A percentile compares a stretch with the other conserved stretches of the same genome.
Evolutionary conservation across 495 filamentous ascomycete species (phyloP).

Genomic region (Arthonia radiata): DNA sequence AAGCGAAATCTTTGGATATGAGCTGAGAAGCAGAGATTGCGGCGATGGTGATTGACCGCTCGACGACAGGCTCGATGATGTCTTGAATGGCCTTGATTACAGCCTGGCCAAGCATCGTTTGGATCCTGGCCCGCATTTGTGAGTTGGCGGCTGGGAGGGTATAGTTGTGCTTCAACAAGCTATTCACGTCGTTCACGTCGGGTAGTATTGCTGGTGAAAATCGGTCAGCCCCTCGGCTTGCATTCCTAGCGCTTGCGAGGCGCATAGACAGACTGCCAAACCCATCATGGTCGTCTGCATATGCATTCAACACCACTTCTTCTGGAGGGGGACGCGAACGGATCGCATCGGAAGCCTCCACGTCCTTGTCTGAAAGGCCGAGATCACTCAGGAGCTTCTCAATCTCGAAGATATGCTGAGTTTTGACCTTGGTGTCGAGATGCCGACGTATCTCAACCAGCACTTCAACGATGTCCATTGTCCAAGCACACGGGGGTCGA

Average conservation of each 20-base stretch:
- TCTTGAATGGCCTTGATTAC: conserved; percentile 74
- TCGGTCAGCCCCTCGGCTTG: conserved; percentile 45
- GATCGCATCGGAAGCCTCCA: conserved; percentile 64
- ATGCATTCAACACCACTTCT: conserved; percentile 22
- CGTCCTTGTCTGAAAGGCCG: conserved; percentile 61
- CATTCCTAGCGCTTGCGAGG: too few relatives aligned
- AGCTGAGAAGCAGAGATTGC: conserved; percentile 86
- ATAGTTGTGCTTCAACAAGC: conserved; percentile 33
- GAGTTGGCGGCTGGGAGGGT: conserved; percentile 1
- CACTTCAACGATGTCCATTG: conserved; percentile 76
- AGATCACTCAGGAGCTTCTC: conserved; percentile 87
- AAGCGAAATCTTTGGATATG: conserved; percentile 86
- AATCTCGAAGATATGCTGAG: conserved; percentile 97
- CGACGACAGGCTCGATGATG: conserved; percentile 90
- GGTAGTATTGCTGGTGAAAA: conserved; percentile 47
- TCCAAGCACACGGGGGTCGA: conserved; percentile 84
- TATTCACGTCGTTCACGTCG: conserved; percentile 50
- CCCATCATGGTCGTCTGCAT: conserved; percentile 45
- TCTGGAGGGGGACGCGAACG: conserved; percentile 40
- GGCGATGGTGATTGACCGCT: conserved; percentile 89
- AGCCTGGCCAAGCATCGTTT: conserved; percentile 59
- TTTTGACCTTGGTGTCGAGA: conserved; percentile 79
- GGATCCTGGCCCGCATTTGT: conserved; percentile 23
- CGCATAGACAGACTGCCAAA: conserved; percentile 59
- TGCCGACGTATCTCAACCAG: conserved; percentile 79